Evolutionary conservation across 2,329 filamentous ascomycete species (phyloP).

Genomic region (Neofusicoccum cordaticola): DNA sequence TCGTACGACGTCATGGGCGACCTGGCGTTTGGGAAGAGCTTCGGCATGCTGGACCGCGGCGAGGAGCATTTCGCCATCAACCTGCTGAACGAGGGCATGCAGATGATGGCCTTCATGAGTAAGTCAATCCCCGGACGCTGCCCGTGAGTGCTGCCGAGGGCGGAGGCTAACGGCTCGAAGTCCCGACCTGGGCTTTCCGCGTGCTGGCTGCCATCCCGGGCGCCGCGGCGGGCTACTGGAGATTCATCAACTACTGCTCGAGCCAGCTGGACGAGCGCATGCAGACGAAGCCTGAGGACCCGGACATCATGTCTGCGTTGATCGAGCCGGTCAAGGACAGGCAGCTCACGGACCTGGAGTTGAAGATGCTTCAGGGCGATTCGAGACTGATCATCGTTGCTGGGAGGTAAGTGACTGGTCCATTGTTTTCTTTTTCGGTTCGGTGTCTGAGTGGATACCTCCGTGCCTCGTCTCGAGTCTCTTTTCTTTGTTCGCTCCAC

Average conservation of each 20-base stretch:
- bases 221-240: constrained; percentile 25
- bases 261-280: constrained; percentile 26
- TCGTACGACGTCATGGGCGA: constrained; percentile 52
- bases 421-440: too few relatives aligned
- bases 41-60: constrained; percentile 35
- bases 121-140: neutral
- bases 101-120: constrained; percentile 1
- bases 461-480: too few relatives aligned
- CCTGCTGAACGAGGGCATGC: constrained; percentile 4
- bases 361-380: constrained; percentile 31
- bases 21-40: constrained; percentile 43
- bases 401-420: neutral
- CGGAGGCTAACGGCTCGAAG: neutral
- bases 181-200: constrained; percentile 33
- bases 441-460: too few relatives aligned
- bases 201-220: constrained; percentile 32
- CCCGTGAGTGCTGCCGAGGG: too few relatives aligned
- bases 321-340: neutral
- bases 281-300: neutral
- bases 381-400: constrained; percentile 35
- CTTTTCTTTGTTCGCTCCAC: too few relatives aligned
- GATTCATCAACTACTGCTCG: constrained; percentile 32
- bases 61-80: constrained; percentile 32
- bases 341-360: neutral
- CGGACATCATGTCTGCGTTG: constrained; percentile 9